These are phyloP conservation scores for Papiliotrema flavescens DNA, from an alignment of 1,284 basidiomycete genomes.

Conservation along the genomic window DNA sequence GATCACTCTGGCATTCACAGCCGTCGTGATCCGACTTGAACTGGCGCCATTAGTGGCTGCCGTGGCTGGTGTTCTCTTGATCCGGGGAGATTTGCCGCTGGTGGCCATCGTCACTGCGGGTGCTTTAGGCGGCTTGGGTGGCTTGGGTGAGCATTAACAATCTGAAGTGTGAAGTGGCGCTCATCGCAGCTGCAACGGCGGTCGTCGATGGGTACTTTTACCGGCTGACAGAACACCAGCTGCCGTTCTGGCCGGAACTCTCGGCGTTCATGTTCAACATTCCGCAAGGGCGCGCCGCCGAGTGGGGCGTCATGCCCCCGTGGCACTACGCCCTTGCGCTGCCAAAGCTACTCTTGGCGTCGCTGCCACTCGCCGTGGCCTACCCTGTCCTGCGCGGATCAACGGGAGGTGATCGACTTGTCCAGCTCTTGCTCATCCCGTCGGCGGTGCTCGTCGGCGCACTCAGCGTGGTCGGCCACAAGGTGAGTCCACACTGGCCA, in stretches of 20 bases:
- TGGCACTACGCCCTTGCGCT: conserved; percentile 70
- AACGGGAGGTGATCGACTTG: conserved; percentile 8
- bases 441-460: conserved; percentile 59
- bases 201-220: conserved; percentile 84
- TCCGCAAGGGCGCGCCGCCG: conserved; percentile 73
- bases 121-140: conserved; percentile 55
- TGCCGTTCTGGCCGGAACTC: conserved; percentile 74
- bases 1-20: conserved; percentile 60
- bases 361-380: conserved; percentile 46
- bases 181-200: conserved; percentile 46
- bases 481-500: conserved; percentile 45
- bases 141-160: conserved; percentile 55
- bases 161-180: not conserved
- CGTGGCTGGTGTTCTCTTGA: conserved; percentile 59
- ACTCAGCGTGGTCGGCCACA: conserved; percentile 76
- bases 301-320: conserved; percentile 85
- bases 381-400: not conserved
- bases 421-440: conserved; percentile 48
- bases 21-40: conserved; percentile 78
- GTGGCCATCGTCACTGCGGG: conserved; percentile 56
- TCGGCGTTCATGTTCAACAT: conserved; percentile 81
- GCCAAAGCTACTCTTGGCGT: conserved; percentile 73
- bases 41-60: conserved; percentile 65
- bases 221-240: conserved; percentile 47
- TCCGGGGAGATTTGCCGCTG: conserved; percentile 53